These are phyloP conservation scores for Trypethelium eluteriae DNA, from an alignment of 495 filamentous ascomycete species.

Conservation along the genomic window DNA sequence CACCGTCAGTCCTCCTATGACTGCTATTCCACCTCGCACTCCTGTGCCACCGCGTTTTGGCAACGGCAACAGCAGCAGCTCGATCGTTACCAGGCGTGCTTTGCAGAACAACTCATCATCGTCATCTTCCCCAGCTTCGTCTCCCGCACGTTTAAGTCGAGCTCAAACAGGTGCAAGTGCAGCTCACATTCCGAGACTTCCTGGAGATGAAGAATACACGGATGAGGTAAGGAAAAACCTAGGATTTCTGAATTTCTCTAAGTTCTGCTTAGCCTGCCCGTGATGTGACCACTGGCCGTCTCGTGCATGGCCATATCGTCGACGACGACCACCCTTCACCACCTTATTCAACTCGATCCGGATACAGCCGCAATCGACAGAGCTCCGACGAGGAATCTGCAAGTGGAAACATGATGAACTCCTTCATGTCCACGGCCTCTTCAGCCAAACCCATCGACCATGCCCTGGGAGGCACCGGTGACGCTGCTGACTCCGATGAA, in stretches of 20 bases:
- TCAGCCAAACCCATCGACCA: conserved; percentile 43
- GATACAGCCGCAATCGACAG: conserved; percentile 24
- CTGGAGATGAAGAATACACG: conserved; percentile 58
- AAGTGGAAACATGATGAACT: conserved; percentile 55
- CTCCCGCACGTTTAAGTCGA: background rate
- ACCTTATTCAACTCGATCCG: conserved; percentile 54
- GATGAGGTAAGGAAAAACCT: conserved; percentile 48
- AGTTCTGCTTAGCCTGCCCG: conserved; percentile 49
- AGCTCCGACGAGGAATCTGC: conserved; percentile 39
- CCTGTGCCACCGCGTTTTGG: background rate
- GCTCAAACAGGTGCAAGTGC: background rate
- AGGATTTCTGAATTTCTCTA: background rate
- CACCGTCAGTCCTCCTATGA: conserved; percentile 9
- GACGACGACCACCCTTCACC: conserved; percentile 86
- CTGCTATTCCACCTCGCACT: conserved; percentile 7
- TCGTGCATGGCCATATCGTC: conserved; percentile 95
- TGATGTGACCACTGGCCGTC: conserved; percentile 83
- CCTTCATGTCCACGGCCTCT: conserved; percentile 56
- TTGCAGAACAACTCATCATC: background rate
- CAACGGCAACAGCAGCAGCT: background rate
- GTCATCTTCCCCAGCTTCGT: background rate
- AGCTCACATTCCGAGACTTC: background rate
- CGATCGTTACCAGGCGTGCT: background rate
- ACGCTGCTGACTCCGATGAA: conserved; percentile 70
- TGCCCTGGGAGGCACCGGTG: conserved; percentile 73